phyloP scores from a whole-genome alignment of 148 eudicot genomes.

The Euryodendron excelsum region DNA sequence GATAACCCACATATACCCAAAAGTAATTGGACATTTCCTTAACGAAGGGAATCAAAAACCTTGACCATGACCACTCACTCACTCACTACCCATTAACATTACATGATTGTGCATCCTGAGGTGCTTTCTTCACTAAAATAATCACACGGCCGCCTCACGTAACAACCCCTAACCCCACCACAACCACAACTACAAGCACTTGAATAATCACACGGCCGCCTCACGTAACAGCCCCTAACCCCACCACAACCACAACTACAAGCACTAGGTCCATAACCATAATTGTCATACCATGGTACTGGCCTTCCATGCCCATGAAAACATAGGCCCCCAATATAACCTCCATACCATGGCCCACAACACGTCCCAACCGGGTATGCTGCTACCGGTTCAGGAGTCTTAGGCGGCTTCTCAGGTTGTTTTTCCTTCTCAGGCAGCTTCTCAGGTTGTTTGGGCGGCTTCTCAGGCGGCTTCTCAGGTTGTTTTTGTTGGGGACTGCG shows the following conservation, averaged over 20 bases:
- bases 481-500: too few species aligned
- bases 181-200: constrained; percentile 21
- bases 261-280: constrained; percentile 6
- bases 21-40: neutral
- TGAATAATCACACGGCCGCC: constrained; percentile 25
- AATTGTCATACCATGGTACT: constrained; percentile 7
- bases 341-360: constrained; percentile 13
- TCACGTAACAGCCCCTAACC: constrained; percentile 9
- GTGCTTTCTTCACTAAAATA: constrained; percentile 37
- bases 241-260: constrained; percentile 13
- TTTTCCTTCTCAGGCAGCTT: too few species aligned
- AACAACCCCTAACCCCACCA: constrained; percentile 2
- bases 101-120: constrained; percentile 41
- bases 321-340: constrained; percentile 36
- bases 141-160: constrained; percentile 22
- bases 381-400: too few species aligned
- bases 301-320: constrained; percentile 24
- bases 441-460: too few species aligned
- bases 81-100: neutral
- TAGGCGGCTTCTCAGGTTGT: too few species aligned
- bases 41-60: neutral
- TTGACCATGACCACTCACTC: neutral
- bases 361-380: neutral
- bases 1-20: neutral
- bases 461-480: too few species aligned